Percentiles rank a stretch among this genome's conserved stretches.
Evolutionary conservation across 805 yeast species (phyloP).

Genomic region (Citeromyces matritensis): DNA sequence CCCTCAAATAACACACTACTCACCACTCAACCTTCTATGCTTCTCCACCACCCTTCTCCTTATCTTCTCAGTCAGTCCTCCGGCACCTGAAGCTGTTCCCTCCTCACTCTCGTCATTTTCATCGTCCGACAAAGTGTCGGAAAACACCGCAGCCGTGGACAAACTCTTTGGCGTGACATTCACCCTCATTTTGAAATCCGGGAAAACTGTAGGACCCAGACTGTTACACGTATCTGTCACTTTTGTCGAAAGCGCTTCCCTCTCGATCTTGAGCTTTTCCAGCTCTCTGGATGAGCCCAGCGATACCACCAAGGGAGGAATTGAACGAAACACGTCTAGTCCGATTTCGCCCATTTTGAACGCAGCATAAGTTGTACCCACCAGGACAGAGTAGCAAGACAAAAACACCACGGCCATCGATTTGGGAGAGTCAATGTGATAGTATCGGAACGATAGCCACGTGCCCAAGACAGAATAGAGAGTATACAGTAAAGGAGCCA

Average conservation of each 20-base stretch:
- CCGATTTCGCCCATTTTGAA: constrained; percentile 87
- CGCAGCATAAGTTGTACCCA: constrained; percentile 73
- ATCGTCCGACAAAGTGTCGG: too few relatives aligned
- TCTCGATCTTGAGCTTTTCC: constrained; percentile 38
- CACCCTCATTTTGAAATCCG: too few relatives aligned
- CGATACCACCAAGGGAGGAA: constrained; percentile 60
- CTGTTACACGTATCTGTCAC: constrained; percentile 72
- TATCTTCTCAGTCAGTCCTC: too few relatives aligned
- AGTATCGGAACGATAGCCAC: constrained; percentile 7
- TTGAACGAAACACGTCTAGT: constrained; percentile 72
- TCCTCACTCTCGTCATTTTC: too few relatives aligned
- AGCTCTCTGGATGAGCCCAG: constrained; percentile 32
- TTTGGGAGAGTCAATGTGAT: constrained; percentile 2
- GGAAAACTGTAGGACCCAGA: constrained; percentile 75
- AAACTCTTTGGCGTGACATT: too few relatives aligned
- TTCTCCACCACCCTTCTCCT: too few relatives aligned
- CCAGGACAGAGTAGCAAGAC: constrained; percentile 47
- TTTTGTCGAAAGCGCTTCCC: constrained; percentile 49
- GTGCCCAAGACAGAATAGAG: constrained; percentile 56
- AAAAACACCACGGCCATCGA: constrained; percentile 12
- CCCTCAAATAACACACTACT: too few relatives aligned
- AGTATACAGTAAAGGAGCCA: constrained; percentile 75
- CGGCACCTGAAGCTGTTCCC: too few relatives aligned
- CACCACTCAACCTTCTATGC: too few relatives aligned
- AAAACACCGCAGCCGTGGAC: too few relatives aligned